Conservation (phyloP, 106 monocot species). For the Allium cepa region DNA sequence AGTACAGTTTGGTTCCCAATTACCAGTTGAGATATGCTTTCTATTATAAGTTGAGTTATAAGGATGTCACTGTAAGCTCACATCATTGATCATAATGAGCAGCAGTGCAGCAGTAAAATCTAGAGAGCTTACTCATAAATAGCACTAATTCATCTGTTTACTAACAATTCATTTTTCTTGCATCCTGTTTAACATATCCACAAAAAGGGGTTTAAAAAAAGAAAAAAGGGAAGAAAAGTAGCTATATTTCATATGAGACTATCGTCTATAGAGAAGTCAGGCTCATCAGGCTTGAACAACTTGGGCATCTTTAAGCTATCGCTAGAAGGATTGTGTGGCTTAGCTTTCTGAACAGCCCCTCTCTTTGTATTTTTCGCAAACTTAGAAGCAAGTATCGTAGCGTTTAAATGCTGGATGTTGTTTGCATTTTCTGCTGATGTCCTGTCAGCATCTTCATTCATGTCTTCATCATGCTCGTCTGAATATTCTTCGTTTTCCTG, state of each 20-base stretch:
- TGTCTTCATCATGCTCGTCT: background rate
- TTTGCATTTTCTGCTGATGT: background rate
- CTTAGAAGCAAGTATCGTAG: conserved; percentile 57
- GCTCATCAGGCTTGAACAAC: conserved; percentile 71
- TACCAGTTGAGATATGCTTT: no score
- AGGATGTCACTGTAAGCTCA: no score
- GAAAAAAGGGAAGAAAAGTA: background rate
- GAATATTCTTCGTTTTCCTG: conserved; percentile 7
- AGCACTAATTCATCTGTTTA: no score
- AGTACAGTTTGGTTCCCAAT: no score
- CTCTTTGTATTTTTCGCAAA: conserved; percentile 60
- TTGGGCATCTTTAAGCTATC: conserved; percentile 61
- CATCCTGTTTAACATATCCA: no score
- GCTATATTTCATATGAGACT: conserved; percentile 1
- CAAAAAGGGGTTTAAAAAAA: no score
- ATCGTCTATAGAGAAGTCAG: conserved; percentile 61
- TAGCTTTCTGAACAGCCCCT: conserved; percentile 31
- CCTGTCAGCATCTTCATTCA: background rate
- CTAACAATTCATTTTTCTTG: no score
- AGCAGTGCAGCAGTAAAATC: no score
- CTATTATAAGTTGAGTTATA: no score
- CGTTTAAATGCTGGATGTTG: conserved; percentile 24
- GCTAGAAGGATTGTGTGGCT: conserved; percentile 4
- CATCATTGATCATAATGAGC: no score
- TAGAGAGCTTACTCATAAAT: no score